Evolutionary conservation across 1,284 basidiomycete species (phyloP), one percentile per base, ranked within the genome.

Genomic region (Rhizopogon hawkerae): DNA sequence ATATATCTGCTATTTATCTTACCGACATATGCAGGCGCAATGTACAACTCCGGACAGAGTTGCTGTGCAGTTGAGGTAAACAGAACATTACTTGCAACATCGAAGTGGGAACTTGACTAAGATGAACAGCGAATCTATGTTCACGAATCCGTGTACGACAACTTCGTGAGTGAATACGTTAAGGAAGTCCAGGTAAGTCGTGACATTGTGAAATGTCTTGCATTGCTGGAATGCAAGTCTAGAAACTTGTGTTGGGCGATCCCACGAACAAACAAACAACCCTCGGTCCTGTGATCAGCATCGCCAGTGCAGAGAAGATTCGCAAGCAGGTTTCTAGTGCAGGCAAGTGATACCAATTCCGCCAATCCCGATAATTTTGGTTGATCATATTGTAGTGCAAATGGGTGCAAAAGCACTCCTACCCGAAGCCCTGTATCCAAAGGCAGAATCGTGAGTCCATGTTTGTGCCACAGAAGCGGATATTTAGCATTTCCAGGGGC

Each of bases 31-130:
- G 1, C 57, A 89, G 87, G 89, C 47, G 87, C 91, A 24, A 83
- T 94, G 71, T 98, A 92, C 76, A 97, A 97, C 68, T 92, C 92
- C 11, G 94, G 93, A 0, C 93, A 97, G 65, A 91, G 88, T 56
- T 93, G 91, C 63, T 93, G 91, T 60, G 79, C 85, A 0, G 73
- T 95, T 55, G 87, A 90, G 73, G 80, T 89, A 57, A 31, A 71
- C 38, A 11, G 31, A 16, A 13, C 21, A 10, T n/a, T n/a, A 4
- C 18, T 11, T 8, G 38, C 36, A 31, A 23, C 9, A 21, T 29
- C 1, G 18, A 4, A 35, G 23, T 47, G 9, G 37, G 7, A 33
- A 16, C 10, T 21, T 43, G 10, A 16, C n/a, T 29, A 29, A 33
- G 6, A 31, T 21, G 4, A 47, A 18, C 72, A 97, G 84, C 80